phyloP scores from a whole-genome alignment of 2,329 filamentous ascomycete genomes.

The Curvularia verruculosa region DNA sequence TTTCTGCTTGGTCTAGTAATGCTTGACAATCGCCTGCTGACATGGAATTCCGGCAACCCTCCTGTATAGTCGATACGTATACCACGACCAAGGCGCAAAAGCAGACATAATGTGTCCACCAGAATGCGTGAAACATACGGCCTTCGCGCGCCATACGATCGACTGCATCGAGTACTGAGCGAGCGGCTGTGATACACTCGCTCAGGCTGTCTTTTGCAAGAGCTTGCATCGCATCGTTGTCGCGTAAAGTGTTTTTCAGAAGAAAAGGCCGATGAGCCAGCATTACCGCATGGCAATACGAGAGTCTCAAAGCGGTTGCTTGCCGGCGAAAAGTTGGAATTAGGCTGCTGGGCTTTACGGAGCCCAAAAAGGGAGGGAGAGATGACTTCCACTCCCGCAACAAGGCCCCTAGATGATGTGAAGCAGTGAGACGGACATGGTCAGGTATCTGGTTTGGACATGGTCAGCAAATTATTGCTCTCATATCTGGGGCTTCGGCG shows the following conservation, averaged over 20 bases:
- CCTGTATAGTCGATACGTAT: slow-evolving; percentile 58
- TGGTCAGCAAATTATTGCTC: neutral
- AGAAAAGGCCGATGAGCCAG: slow-evolving; percentile 44
- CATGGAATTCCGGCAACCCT: slow-evolving; percentile 17
- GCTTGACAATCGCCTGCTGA: slow-evolving; percentile 20
- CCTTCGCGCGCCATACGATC: slow-evolving; percentile 49
- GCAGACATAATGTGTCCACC: slow-evolving; percentile 58
- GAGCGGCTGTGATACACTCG: slow-evolving; percentile 54
- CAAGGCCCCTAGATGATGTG: slow-evolving; percentile 48
- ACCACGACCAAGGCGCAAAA: slow-evolving; percentile 58
- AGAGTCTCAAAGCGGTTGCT: slow-evolving; percentile 39
- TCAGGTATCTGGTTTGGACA: slow-evolving; percentile 20
- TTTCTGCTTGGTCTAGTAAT: slow-evolving; percentile 53
- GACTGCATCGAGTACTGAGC: slow-evolving; percentile 46
- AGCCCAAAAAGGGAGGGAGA: slow-evolving; percentile 54
- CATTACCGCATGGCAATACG: slow-evolving; percentile 46
- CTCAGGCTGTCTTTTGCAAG: slow-evolving; percentile 49
- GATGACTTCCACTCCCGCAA: slow-evolving; percentile 42
- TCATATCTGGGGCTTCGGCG: neutral
- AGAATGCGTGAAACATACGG: slow-evolving; percentile 52
- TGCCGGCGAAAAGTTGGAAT: slow-evolving; percentile 53
- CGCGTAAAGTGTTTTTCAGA: slow-evolving; percentile 23
- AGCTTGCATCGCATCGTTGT: slow-evolving; percentile 25
- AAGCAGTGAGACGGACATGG: slow-evolving; percentile 47
- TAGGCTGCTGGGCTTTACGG: slow-evolving; percentile 54